Percentiles rank a stretch among this genome's conserved stretches.
Evolutionary conservation across 768 basidiomycete genomes (phyloP).

Genomic region (Pilatotrama ljubarskyi): DNA sequence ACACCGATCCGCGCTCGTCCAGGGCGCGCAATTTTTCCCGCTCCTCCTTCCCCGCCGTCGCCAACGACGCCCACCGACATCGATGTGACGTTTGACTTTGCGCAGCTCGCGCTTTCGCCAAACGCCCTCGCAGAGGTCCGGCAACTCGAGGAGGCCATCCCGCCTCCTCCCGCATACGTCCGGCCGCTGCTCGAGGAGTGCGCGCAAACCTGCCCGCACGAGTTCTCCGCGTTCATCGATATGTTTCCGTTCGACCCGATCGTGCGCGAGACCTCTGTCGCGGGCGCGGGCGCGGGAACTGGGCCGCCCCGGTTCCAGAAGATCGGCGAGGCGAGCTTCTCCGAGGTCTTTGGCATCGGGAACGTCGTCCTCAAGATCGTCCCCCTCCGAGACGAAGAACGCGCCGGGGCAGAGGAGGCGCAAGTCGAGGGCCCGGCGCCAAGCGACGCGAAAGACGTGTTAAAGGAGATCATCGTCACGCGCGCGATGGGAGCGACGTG

Average conservation of each 20-base stretch:
- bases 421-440: conserved; percentile 61
- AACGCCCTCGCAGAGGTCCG: conserved; percentile 19
- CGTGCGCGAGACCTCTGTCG: conserved; percentile 39
- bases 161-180: conserved; percentile 52
- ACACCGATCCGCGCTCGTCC: conserved; percentile 62
- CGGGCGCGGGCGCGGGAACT: conserved; percentile 22
- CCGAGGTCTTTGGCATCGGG: conserved; percentile 91
- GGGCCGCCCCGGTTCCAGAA: conserved; percentile 57
- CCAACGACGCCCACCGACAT: conserved; percentile 60
- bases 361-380: conserved; percentile 90
- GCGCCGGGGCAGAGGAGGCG: conserved; percentile 6
- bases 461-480: conserved; percentile 81
- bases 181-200: conserved; percentile 70
- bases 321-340: conserved; percentile 95
- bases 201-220: conserved; percentile 63
- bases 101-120: conserved; percentile 41
- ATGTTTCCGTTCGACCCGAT: conserved; percentile 76
- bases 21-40: conserved; percentile 35
- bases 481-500: conserved; percentile 75
- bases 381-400: conserved; percentile 61
- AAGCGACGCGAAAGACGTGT: conserved; percentile 71
- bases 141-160: conserved; percentile 17
- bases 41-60: conserved; percentile 49
- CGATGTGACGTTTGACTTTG: conserved; percentile 48
- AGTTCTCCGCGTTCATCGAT: conserved; percentile 83